Conservation (phyloP, 129 eudicot species). For the Heracleum sosnowskyi region DNA sequence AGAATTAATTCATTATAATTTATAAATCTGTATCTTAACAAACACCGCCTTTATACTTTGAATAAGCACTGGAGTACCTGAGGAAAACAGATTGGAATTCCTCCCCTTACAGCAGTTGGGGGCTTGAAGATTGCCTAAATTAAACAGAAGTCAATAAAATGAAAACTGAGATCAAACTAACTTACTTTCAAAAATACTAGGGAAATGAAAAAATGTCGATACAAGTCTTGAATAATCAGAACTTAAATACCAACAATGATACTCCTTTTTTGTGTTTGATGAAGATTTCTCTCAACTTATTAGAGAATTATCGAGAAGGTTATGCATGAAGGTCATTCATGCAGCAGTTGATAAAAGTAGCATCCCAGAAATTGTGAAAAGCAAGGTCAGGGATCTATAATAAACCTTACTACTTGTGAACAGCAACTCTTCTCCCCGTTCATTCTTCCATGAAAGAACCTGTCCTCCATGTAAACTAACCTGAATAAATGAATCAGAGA, state of each 20-base stretch:
- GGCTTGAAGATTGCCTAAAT: slow-evolving; percentile 66
- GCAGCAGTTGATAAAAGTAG: neutral
- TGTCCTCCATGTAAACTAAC: slow-evolving; percentile 93
- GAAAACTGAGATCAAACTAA: neutral
- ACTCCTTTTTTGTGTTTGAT: neutral
- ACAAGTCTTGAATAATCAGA: neutral
- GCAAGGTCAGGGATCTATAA: neutral
- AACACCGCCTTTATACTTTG: neutral
- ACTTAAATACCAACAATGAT: neutral
- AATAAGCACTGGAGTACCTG: slow-evolving; percentile 37
- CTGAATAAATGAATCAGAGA: slow-evolving; percentile 26
- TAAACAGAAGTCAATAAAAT: slow-evolving; percentile 5
- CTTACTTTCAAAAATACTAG: neutral
- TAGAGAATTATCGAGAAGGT: neutral
- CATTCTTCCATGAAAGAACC: slow-evolving; percentile 80
- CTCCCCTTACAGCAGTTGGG: slow-evolving; percentile 72
- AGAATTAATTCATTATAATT: neutral
- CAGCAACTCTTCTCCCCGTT: slow-evolving; percentile 72
- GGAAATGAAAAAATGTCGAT: neutral
- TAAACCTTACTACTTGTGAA: slow-evolving; percentile 72
- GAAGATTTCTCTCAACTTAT: neutral
- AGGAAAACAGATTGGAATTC: slow-evolving; percentile 91
- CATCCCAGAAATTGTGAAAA: neutral
- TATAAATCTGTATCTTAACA: neutral
- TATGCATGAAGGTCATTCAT: neutral